These are phyloP conservation scores for Solanum infundibuliforme DNA, from an alignment of 257 asterid genomes.

Conservation along the genomic window DNA sequence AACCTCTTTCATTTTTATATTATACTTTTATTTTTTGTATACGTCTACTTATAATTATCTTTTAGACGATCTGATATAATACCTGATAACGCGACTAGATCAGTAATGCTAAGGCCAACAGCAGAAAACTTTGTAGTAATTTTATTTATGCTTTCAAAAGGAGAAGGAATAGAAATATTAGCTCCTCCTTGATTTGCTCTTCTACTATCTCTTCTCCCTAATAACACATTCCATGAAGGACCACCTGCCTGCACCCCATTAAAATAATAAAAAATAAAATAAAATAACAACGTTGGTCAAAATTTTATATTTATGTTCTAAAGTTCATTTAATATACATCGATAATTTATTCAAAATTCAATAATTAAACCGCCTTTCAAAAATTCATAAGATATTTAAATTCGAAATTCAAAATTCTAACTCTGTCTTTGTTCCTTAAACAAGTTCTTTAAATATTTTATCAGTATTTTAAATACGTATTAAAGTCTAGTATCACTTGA, in stretches of 20 bases:
- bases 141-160: constrained; percentile 32
- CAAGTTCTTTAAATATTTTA: neutral
- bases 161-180: constrained; percentile 45
- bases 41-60: neutral
- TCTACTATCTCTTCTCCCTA: constrained; percentile 61
- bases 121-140: constrained; percentile 45
- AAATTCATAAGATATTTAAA: neutral
- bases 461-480: neutral
- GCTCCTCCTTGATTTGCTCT: constrained; percentile 49
- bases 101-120: constrained; percentile 34
- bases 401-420: neutral
- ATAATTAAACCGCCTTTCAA: neutral
- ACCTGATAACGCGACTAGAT: constrained; percentile 66
- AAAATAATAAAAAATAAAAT: neutral
- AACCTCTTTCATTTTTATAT: neutral
- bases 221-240: constrained; percentile 48
- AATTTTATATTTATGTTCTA: neutral
- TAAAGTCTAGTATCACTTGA: neutral
- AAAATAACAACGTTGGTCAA: neutral
- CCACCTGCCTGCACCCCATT: constrained; percentile 43
- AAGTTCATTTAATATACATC: neutral
- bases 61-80: neutral
- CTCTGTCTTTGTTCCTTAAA: neutral
- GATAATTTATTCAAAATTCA: neutral
- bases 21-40: neutral